A percentile compares a stretch with the other conserved stretches of the same genome.
Evolutionary conservation across 2,329 filamentous ascomycete genomes (phyloP).

Genomic region (Colletotrichum incanum): DNA sequence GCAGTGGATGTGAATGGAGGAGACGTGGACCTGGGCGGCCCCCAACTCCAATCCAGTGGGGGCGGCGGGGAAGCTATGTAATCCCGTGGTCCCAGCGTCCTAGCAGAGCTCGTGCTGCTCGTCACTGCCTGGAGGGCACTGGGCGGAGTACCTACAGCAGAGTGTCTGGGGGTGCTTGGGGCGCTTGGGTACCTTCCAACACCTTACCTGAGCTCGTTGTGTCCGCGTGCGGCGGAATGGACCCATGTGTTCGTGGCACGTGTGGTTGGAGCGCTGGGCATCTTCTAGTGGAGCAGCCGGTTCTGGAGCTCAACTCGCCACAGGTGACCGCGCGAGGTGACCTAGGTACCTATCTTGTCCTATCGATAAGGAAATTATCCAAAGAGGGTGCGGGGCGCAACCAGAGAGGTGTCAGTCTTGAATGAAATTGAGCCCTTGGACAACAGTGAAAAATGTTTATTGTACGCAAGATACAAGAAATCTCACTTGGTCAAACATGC

Average conservation of each 20-base stretch:
- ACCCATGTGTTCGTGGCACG: conserved; percentile 21
- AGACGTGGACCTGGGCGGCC: conserved; percentile 16
- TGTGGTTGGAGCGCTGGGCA: conserved; percentile 19
- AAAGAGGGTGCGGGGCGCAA: not conserved
- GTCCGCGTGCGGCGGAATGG: conserved; percentile 7
- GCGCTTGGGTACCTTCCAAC: not conserved
- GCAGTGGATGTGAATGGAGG: conserved; percentile 16
- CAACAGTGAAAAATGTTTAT: not conserved
- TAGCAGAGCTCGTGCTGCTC: not conserved
- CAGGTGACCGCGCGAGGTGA: not conserved
- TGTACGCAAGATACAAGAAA: not conserved
- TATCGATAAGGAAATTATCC: conserved; percentile 2
- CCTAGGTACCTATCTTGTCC: not conserved
- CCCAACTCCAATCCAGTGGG: conserved; percentile 33
- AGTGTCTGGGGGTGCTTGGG: not conserved
- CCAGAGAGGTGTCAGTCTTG: not conserved
- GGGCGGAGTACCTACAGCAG: not conserved
- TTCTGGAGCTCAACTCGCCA: not conserved
- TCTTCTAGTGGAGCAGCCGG: conserved; percentile 9
- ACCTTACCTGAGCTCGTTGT: not conserved
- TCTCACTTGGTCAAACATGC: not conserved
- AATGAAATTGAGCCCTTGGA: not conserved
- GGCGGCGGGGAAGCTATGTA: conserved; percentile 41
- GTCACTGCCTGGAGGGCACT: not conserved
- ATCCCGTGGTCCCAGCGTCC: conserved; percentile 31